phyloP scores from a whole-genome alignment of 2,329 filamentous ascomycete genomes.

The Talaromyces sp. region DNA sequence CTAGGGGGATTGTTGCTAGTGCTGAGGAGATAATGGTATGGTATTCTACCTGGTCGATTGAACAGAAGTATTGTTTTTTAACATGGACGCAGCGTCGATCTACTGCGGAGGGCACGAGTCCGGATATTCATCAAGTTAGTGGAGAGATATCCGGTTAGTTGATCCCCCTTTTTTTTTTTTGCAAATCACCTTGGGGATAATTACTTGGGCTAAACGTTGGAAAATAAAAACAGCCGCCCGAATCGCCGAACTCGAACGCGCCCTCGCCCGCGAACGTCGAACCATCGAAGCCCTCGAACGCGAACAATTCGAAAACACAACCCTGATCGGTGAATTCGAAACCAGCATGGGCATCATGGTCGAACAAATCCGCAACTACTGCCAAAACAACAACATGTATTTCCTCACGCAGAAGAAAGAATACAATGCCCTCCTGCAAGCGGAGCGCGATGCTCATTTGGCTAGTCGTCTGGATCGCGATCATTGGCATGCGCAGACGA shows the following conservation, averaged over 20 bases:
- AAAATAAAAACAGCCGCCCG: slow-evolving; percentile 33
- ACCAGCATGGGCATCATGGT: slow-evolving; percentile 44
- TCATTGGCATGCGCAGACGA: slow-evolving; percentile 45
- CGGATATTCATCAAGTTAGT: slow-evolving; percentile 40
- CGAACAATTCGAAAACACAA: slow-evolving; percentile 46
- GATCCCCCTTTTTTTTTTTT: too few species aligned
- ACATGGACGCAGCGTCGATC: slow-evolving; percentile 36
- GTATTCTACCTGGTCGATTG: slow-evolving; percentile 14
- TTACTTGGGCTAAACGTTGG: not conserved
- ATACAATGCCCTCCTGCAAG: slow-evolving; percentile 48
- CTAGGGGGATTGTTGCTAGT: slow-evolving; percentile 45
- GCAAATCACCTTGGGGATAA: too few species aligned
- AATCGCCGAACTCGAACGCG: slow-evolving; percentile 46
- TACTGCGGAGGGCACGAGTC: slow-evolving; percentile 35
- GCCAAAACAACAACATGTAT: slow-evolving; percentile 46
- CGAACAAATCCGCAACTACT: slow-evolving; percentile 48
- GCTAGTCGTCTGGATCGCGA: slow-evolving; percentile 46
- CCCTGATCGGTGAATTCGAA: slow-evolving; percentile 46
- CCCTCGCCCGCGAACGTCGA: slow-evolving; percentile 43
- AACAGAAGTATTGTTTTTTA: slow-evolving; percentile 4
- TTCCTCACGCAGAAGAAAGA: slow-evolving; percentile 44
- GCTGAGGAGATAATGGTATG: slow-evolving; percentile 47
- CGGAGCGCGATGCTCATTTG: slow-evolving; percentile 47
- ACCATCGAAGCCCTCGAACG: slow-evolving; percentile 39
- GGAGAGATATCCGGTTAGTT: slow-evolving; percentile 39